Base-by-base conservation (phyloP, 2,329 filamentous ascomycete species). In the Emmonsiellopsis sp. region DNA sequence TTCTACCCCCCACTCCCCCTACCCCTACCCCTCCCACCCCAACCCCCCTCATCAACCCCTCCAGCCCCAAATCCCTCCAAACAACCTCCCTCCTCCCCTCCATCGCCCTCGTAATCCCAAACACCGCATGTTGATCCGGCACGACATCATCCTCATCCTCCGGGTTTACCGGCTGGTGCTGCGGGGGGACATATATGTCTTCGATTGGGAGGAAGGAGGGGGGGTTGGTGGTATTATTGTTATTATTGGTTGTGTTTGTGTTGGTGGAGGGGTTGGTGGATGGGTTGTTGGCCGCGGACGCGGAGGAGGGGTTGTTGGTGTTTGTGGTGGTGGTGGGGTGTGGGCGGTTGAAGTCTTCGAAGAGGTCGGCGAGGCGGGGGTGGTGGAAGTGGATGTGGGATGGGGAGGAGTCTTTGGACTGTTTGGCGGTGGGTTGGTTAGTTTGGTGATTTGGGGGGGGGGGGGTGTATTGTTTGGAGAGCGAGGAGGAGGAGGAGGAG, bases 91-190 rank as follows among this genome's bases (percentile, higher is more conserved):
- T 69, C 55, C 73, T 72, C 48, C 71, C 71, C 63, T 82, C 77
- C 62, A 81, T 83, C 0, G 81, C 82, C 42, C 81, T 71, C 64
- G 80, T 76, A 55, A 85, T 85, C 1, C 82, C 82, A 67, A 84
- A 85, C 2, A 81, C 82, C 0, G 82, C 82, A 65, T 85, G 82
- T 66, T 84, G 81, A 59, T 85, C 81, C 0, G 82, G 82, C 11
- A 85, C 81, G 2, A 85, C 79, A 58, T 84, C 82, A 56, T 85
- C 82, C 64, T 85, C 81, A 57, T 85, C 82, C 63, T 85, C 82
- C 0, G 82, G 82, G 57, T 85, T 84, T 11, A 81, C 66, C 0
- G 82, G 82, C 61, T 84, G 80, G 54, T 82, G 77, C 54, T 84
- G 77, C 13, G 78, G 75, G 6, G 77, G 71, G 2, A 85, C 76